These are phyloP conservation scores for Hypoxylon subgilvum DNA, from an alignment of 495 filamentous ascomycete genomes.

Conservation along the genomic window DNA sequence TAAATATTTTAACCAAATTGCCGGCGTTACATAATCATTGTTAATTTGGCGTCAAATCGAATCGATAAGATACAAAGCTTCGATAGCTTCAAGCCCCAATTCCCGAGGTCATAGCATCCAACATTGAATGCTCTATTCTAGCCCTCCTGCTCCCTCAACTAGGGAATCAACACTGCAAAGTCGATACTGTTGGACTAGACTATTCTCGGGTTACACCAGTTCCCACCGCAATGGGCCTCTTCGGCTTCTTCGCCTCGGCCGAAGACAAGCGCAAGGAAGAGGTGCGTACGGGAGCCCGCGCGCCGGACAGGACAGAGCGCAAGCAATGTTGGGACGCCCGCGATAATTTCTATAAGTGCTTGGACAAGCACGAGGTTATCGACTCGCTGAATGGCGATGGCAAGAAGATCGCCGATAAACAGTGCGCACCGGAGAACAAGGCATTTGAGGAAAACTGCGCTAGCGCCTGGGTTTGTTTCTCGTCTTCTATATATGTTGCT, in stretches of 20 bases:
- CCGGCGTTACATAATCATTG: background rate
- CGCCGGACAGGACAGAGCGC: constrained; percentile 78
- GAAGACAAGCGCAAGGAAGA: constrained; percentile 58
- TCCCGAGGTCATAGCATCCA: no score
- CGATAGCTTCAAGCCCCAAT: background rate
- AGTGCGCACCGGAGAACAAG: constrained; percentile 69
- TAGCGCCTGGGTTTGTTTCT: constrained; percentile 72
- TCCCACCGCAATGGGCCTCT: constrained; percentile 50
- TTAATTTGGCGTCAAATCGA: background rate
- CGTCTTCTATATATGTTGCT: constrained; percentile 7
- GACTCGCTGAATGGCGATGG: constrained; percentile 76
- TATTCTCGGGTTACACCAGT: no score
- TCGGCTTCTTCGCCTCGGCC: constrained; percentile 50
- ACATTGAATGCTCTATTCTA: no score
- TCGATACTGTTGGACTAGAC: no score
- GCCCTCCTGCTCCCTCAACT: no score
- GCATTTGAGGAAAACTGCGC: constrained; percentile 80
- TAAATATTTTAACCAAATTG: no score
- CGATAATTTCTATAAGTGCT: constrained; percentile 83
- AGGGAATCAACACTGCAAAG: no score
- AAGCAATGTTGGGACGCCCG: constrained; percentile 84
- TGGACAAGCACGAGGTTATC: constrained; percentile 80
- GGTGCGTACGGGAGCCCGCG: constrained; percentile 65
- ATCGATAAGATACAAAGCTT: background rate
- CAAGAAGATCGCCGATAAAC: constrained; percentile 63